A percentile compares a stretch with the other conserved stretches of the same genome.
Evolutionary conservation across 2,329 filamentous ascomycete genomes (phyloP).

Genomic region (Trichoderma asperellum): DNA sequence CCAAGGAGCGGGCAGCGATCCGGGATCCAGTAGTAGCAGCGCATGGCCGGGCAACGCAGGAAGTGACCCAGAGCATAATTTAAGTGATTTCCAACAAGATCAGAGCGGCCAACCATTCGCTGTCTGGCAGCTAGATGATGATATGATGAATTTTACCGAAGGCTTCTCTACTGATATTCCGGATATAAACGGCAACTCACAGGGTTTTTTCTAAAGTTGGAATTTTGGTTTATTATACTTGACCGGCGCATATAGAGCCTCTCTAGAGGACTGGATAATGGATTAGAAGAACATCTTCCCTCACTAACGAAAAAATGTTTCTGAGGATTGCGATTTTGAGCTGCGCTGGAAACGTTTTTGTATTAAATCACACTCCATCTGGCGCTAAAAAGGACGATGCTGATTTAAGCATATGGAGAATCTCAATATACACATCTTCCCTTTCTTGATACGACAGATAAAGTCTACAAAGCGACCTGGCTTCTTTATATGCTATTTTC

Average conservation of each 20-base stretch:
- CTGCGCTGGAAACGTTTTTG: not conserved
- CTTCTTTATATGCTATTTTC: not conserved
- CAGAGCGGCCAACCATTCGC: constrained; percentile 39
- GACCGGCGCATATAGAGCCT: not conserved
- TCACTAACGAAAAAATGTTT: not conserved
- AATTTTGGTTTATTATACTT: not conserved
- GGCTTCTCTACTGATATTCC: constrained; percentile 33
- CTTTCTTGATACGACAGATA: not conserved
- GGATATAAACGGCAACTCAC: constrained; percentile 33
- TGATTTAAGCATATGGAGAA: not conserved
- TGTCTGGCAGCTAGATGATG: constrained; percentile 41
- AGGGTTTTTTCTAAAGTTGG: constrained; percentile 23
- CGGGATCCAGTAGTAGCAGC: constrained; percentile 35
- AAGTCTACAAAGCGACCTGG: not conserved
- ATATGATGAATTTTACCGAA: constrained; percentile 36
- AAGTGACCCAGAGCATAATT: constrained; percentile 42
- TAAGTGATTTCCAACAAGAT: constrained; percentile 40
- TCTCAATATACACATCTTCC: not conserved
- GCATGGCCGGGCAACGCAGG: constrained; percentile 38
- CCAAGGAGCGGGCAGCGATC: constrained; percentile 32
- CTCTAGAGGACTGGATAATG: not conserved
- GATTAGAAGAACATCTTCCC: not conserved
- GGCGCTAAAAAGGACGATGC: not conserved
- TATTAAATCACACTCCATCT: not conserved
- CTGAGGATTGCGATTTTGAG: not conserved